Conservation (phyloP, 139 green algal species). For the Gonium pectorale region DNA sequence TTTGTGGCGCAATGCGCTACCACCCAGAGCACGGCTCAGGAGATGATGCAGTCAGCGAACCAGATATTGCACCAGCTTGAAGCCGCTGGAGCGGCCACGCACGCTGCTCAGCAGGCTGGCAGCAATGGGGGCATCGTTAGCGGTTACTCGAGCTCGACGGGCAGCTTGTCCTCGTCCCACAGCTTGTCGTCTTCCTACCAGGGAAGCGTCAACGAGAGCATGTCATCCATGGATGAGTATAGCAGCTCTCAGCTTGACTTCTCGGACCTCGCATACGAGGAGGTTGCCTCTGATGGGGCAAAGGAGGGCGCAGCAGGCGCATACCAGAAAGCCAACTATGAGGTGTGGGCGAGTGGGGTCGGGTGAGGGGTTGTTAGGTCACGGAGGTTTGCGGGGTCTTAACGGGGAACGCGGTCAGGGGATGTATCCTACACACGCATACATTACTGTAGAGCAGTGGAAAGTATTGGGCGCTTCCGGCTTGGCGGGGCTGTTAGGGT, state of each 20-base stretch:
- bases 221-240: conserved; percentile 41
- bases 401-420: too few relatives aligned
- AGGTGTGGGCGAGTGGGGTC: not conserved
- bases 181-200: not conserved
- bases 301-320: conserved; percentile 10
- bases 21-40: conserved; percentile 9
- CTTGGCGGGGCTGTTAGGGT: too few relatives aligned
- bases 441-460: too few relatives aligned
- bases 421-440: too few relatives aligned
- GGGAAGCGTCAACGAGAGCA: not conserved
- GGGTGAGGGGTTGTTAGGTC: too few relatives aligned
- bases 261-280: conserved; percentile 34
- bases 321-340: conserved; percentile 43
- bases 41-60: conserved; percentile 41
- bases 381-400: too few relatives aligned
- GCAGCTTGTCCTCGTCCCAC: not conserved
- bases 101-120: not conserved
- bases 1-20: conserved; percentile 18
- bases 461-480: too few relatives aligned
- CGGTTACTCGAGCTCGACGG: conserved; percentile 21
- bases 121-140: conserved; percentile 29
- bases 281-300: not conserved
- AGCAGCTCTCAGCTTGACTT: conserved; percentile 35
- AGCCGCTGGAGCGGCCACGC: conserved; percentile 11
- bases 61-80: conserved; percentile 40